Evolutionary conservation across 305 asterid genomes (phyloP), one percentile per base, ranked within the genome.

Genomic region (Salvia sclarea): DNA sequence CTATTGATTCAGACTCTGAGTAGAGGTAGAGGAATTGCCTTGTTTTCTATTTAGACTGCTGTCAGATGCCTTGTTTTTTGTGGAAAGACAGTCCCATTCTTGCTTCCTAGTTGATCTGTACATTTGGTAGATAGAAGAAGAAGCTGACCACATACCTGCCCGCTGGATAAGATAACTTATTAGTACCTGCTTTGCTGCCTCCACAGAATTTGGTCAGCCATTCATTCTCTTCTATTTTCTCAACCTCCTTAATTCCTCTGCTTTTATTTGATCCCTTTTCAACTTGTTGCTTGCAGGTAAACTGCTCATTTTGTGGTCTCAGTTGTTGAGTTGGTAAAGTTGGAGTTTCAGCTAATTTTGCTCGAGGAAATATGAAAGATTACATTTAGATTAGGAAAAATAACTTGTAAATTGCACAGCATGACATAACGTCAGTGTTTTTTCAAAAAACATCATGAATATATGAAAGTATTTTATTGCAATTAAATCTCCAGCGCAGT

Each of bases 1-100:
- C 92, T 66, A 82, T 86, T 73, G 95, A 85, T 77, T 87, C 99
- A 68, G 98, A 85, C 59, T 86, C 99, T 2, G 98, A 89, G 86
- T 89, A 74, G 82, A 65, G 66, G 61, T 35, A 38, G 68, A 68
- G 76, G 76, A 61, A 25, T 56, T 28, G 62, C 40, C 48, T 44
- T 64, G 33, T 55, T 48, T 38, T 44, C 55, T 38, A 24, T 66
- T 59, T 55, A 20, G 54, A 61, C 60, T 67, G 71, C 76, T 38
- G 24, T 61, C 64, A 21, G 55, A 38, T 60, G 68, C 49, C 64
- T 48, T 16, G 25, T 37, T 38, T 38, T 38, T 38, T 14, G 33
- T 48, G 49, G 44, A 63, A 53, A 55, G 58, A 52, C 17, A 12
- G 35, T 43, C 74, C 22, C 64, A 54, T 71, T 57, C 68, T 61